A percentile compares a stretch with the other conserved stretches of the same genome.
phyloP scores from a whole-genome alignment of 305 asterid genomes.

The Fraxinus sp. region DNA sequence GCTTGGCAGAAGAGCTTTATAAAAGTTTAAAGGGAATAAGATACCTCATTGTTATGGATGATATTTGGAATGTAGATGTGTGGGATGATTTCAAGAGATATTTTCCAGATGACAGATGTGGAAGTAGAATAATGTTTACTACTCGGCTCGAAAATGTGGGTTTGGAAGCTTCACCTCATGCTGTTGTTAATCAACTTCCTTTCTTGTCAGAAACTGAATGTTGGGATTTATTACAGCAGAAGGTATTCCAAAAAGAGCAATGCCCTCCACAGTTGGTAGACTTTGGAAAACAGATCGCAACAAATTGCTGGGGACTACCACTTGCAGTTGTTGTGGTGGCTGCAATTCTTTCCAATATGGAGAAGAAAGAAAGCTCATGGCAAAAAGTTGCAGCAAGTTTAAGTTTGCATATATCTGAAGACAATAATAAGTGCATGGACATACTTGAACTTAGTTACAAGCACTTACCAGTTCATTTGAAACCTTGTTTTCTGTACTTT shows the following conservation, averaged over 20 bases:
- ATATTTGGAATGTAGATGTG: constrained; percentile 15
- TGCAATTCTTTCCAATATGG: constrained; percentile 19
- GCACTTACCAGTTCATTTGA: constrained; percentile 27
- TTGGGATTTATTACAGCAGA: constrained; percentile 20
- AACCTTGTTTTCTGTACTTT: constrained; percentile 2
- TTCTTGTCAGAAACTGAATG: constrained; percentile 11
- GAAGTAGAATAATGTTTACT: constrained; percentile 21
- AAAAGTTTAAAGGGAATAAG: constrained; percentile 16
- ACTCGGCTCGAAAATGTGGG: constrained; percentile 10
- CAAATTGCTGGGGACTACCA: constrained; percentile 22
- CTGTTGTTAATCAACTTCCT: constrained; percentile 1
- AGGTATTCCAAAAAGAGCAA: not conserved
- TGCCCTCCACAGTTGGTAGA: constrained; percentile 8
- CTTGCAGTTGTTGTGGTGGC: constrained; percentile 24
- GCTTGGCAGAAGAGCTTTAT: constrained; percentile 5
- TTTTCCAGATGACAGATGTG: constrained; percentile 22
- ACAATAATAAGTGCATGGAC: not conserved
- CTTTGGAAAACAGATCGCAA: not conserved
- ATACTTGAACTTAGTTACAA: constrained; percentile 30
- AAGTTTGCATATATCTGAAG: not conserved
- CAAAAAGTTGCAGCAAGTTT: constrained; percentile 18
- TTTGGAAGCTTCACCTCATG: constrained; percentile 3
- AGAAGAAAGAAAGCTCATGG: constrained; percentile 17
- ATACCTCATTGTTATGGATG: constrained; percentile 23
- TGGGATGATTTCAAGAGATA: constrained; percentile 10